phyloP scores from a whole-genome alignment of 2,329 filamentous ascomycete genomes.

The Fusarium clavum region DNA sequence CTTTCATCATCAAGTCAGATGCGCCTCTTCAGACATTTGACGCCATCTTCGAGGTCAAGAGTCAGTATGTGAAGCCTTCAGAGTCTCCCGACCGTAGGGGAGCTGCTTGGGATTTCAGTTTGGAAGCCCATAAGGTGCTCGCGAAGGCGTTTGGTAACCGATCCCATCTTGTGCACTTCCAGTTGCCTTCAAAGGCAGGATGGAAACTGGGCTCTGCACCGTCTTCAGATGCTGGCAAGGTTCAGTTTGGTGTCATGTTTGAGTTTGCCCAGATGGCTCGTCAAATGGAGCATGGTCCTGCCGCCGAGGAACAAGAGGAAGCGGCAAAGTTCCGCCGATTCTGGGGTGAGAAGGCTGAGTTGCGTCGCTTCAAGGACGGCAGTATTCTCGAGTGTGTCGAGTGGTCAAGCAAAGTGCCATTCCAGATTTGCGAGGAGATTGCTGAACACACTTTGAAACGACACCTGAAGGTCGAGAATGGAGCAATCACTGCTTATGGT shows the following conservation, averaged over 20 bases:
- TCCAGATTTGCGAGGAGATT: slow-evolving; percentile 83
- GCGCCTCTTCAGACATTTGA: slow-evolving; percentile 68
- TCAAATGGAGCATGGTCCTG: slow-evolving; percentile 87
- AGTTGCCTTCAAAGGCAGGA: slow-evolving; percentile 50
- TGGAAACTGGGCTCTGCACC: slow-evolving; percentile 48
- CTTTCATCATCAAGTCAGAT: slow-evolving; percentile 78
- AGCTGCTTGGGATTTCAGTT: slow-evolving; percentile 58
- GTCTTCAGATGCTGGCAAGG: slow-evolving; percentile 46
- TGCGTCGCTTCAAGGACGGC: slow-evolving; percentile 94
- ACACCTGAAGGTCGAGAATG: slow-evolving; percentile 72
- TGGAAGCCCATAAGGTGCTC: slow-evolving; percentile 73
- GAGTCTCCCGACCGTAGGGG: slow-evolving; percentile 57
- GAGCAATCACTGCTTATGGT: slow-evolving; percentile 64
- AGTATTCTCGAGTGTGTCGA: slow-evolving; percentile 92
- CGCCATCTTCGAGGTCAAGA: slow-evolving; percentile 54
- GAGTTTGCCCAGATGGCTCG: slow-evolving; percentile 78
- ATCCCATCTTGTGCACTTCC: slow-evolving; percentile 73
- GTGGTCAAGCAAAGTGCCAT: slow-evolving; percentile 75
- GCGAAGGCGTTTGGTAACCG: slow-evolving; percentile 80
- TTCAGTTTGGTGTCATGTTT: slow-evolving; percentile 77
- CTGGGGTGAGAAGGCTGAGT: slow-evolving; percentile 93
- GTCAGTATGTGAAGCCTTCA: slow-evolving; percentile 44
- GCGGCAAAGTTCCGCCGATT: slow-evolving; percentile 86
- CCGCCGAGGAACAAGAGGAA: slow-evolving; percentile 86
- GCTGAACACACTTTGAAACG: slow-evolving; percentile 75